Evolutionary conservation across 2,329 filamentous ascomycete genomes (phyloP), one percentile per base, ranked within the genome.

Genomic region (Sarocladiaceae sp.): DNA sequence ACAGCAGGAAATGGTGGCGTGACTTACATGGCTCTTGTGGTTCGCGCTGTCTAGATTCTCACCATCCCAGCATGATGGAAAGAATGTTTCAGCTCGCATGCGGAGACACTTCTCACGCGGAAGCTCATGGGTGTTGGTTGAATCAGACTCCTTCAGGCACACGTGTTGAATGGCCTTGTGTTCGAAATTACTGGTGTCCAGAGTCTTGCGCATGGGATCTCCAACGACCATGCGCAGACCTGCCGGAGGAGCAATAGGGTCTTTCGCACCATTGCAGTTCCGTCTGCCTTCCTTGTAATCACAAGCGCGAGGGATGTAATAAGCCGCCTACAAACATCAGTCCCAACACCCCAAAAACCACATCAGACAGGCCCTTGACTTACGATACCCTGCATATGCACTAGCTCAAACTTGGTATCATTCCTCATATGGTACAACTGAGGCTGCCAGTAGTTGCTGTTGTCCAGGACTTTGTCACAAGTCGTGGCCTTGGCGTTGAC

Each of bases 401-500:
- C 67, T 11, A 64, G 60, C 56, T 69, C 66, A 31, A 86, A 83
- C 52, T 71, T 78, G 12, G 83, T 82, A 60, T 84, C 78, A 39
- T 74, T 61, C 40, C 76, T 73, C 54, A 77, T 66, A 53, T 71
- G 72, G 57, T 67, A 70, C 1, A 88, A 68, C 55, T 74, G 73
- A 0, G 85, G 84, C 15, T 80, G 80, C 85, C 86, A 88, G 68
- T 89, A 88, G 60, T 82, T 86, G 52, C 79, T 85, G 53, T 79
- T 36, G 33, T 36, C 33, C 33, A 36, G 18, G 15, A 36, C 18
- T 17, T 36, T 36, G 15, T 36, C 33, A 65, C 85, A 88, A 3
- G 84, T 84, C 2, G 84, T 84, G 65, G 86, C 88, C 11, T 75
- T 75, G 2, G 80, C 78, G 22, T 64, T 64, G 52, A 72, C 69